phyloP scores from a whole-genome alignment of 1,284 basidiomycete genomes.

The Thecaphora thlaspeos region DNA sequence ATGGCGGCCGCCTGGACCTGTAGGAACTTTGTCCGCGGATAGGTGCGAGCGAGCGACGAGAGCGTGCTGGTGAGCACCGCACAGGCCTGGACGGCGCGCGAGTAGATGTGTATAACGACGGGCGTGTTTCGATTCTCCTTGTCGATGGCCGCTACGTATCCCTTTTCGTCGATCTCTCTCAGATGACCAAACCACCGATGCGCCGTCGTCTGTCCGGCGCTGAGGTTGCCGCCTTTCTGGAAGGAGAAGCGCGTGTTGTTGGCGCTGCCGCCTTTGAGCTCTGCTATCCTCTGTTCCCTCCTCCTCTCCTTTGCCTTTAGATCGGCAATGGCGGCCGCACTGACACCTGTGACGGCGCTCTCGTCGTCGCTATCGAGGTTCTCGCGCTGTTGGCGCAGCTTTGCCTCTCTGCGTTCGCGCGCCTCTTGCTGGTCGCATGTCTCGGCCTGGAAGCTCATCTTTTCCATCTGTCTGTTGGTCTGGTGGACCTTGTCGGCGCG shows the following conservation, averaged over 20 bases:
- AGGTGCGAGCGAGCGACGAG: slow-evolving; percentile 30
- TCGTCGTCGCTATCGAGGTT: slow-evolving; percentile 14
- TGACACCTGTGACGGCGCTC: slow-evolving; percentile 5
- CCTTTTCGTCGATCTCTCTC: slow-evolving; percentile 40
- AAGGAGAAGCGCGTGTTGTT: slow-evolving; percentile 4
- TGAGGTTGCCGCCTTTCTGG: neutral
- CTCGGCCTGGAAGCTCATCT: slow-evolving; percentile 21
- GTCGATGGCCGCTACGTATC: slow-evolving; percentile 46
- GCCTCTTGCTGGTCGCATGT: slow-evolving; percentile 33
- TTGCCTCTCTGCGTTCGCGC: slow-evolving; percentile 15
- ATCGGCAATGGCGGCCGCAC: slow-evolving; percentile 24
- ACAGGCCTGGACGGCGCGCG: slow-evolving; percentile 41
- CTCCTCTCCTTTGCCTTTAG: slow-evolving; percentile 28
- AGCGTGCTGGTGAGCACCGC: slow-evolving; percentile 32
- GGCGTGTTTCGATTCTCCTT: slow-evolving; percentile 22
- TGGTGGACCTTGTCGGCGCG: slow-evolving; percentile 12
- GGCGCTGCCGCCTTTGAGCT: slow-evolving; percentile 17
- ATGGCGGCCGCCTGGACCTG: slow-evolving; percentile 45
- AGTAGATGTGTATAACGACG: slow-evolving; percentile 50
- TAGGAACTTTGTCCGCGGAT: slow-evolving; percentile 45
- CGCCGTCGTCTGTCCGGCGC: too few species aligned
- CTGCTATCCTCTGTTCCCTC: slow-evolving; percentile 29
- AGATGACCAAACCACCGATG: slow-evolving; percentile 46
- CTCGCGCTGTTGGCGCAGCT: slow-evolving; percentile 4
- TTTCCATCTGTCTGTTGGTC: slow-evolving; percentile 29